phyloP scores from a whole-genome alignment of 139 green algal genomes.

The Penium margaritaceum region DNA sequence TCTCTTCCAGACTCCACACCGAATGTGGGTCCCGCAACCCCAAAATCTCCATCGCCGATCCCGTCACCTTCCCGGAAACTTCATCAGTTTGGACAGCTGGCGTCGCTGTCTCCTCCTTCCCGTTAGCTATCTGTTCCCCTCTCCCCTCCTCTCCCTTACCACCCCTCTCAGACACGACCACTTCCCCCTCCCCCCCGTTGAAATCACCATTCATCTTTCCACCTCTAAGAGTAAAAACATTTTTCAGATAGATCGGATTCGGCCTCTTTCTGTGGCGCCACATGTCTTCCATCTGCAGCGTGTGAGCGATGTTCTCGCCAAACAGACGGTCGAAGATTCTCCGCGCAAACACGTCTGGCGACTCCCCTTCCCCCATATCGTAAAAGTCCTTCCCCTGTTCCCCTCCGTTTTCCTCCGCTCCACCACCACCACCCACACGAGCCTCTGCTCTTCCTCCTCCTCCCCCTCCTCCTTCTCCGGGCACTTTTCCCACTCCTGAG shows the following conservation, averaged over 20 bases:
- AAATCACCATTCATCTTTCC: no score
- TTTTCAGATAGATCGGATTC: slow-evolving; percentile 39
- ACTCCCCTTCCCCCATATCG: slow-evolving; percentile 49
- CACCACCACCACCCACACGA: no score
- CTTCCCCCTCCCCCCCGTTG: no score
- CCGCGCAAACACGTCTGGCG: slow-evolving; percentile 54
- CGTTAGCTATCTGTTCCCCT: no score
- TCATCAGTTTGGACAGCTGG: no score
- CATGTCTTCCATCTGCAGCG: slow-evolving; percentile 63
- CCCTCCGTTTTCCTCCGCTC: no score
- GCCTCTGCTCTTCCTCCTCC: no score
- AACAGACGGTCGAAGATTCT: slow-evolving; percentile 64
- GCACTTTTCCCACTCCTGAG: no score
- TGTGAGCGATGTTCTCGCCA: slow-evolving; percentile 60
- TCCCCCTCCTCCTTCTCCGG: no score
- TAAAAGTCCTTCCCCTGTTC: slow-evolving; percentile 34
- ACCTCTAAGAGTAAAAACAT: not conserved
- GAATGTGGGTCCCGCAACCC: slow-evolving; percentile 8
- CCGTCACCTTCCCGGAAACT: no score
- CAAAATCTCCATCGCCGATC: slow-evolving; percentile 11
- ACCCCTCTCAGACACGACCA: no score
- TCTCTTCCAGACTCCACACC: slow-evolving; percentile 41
- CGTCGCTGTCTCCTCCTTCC: no score
- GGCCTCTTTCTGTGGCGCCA: slow-evolving; percentile 55
- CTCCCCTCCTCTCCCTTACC: not conserved